Evolutionary conservation across 495 filamentous ascomycete genomes (phyloP), one percentile per base, ranked within the genome.

Genomic region (Darksidea phi): DNA sequence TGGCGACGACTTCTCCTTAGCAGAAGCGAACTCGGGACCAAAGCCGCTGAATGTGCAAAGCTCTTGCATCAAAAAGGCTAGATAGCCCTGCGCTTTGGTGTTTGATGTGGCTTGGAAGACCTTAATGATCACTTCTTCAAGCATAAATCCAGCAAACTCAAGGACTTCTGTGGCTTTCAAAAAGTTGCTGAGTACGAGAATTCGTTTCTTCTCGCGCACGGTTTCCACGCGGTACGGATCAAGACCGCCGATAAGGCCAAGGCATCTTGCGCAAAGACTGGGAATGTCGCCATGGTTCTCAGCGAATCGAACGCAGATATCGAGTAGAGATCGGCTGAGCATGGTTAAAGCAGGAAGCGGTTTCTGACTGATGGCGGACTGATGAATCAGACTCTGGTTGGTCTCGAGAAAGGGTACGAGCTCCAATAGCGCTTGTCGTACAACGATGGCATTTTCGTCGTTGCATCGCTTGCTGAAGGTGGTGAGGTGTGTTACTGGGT

Each of bases 41-140:
- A 96, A 82, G 25, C 86, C 83, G 68, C 86, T 86, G 59, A 86
- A 83, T 54, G 84, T 86, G 8, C 97, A 81, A 8, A 99, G 79
- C 66, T 94, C 88, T 73, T 99, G 94, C 86, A 97, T 96, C 1
- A 86, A 88, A 70, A 86, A 97, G 13, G 91, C 89, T 15, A 99
- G 78, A 70, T 95, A 97, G 0, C 90, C 90, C 70, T 96, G 92
- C 17, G 89, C 81, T 67, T 85, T 86, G 0, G 91, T 87, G 68
- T 96, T 94, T 1, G 84, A 91, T 10, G 88, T 86, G 1, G 91
- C 93, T 34, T 93, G 76, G 70, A 99, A 99, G 12, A 91, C 86
- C 64, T 91, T 89, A 50, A 97, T 90, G 21, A 97, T 77, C 1
- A 95, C 86, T 68, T 94, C 80, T 65, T 95, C 88, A 7, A 99